These are phyloP conservation scores for Teratosphaeria destructans DNA, from an alignment of 2,329 filamentous ascomycete genomes.

Conservation along the genomic window DNA sequence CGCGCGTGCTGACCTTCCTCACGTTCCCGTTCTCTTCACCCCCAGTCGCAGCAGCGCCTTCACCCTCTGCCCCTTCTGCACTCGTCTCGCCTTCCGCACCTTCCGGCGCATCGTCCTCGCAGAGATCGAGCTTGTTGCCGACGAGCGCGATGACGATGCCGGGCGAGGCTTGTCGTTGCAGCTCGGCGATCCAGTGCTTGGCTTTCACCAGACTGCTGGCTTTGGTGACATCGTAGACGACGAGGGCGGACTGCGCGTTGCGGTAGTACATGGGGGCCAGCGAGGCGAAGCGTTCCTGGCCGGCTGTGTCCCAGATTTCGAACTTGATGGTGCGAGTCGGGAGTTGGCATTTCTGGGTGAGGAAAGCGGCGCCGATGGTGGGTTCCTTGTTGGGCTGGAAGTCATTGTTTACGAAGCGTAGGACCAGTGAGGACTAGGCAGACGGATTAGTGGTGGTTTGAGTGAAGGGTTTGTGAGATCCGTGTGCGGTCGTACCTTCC, in stretches of 20 bases:
- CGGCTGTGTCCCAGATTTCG: slow-evolving; percentile 92
- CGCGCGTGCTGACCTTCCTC: slow-evolving; percentile 79
- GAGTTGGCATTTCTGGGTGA: slow-evolving; percentile 97
- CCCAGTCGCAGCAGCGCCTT: slow-evolving; percentile 27
- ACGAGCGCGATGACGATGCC: slow-evolving; percentile 96
- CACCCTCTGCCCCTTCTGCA: slow-evolving; percentile 33
- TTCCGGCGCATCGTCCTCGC: slow-evolving; percentile 43
- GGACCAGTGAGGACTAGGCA: slow-evolving; percentile 78
- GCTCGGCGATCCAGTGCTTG: slow-evolving; percentile 96
- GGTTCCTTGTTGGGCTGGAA: slow-evolving; percentile 99
- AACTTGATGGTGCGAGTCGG: slow-evolving; percentile 67
- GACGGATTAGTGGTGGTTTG: slow-evolving; percentile 9
- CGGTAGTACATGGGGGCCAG: slow-evolving; percentile 99
- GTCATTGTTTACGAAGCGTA: slow-evolving; percentile 98
- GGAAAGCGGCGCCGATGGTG: slow-evolving; percentile 95
- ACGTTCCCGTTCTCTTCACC: slow-evolving; percentile 57
- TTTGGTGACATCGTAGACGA: slow-evolving; percentile 98
- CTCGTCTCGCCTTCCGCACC: slow-evolving; percentile 34
- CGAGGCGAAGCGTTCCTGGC: slow-evolving; percentile 93
- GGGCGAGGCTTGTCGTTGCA: slow-evolving; percentile 89
- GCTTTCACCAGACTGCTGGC: slow-evolving; percentile 91
- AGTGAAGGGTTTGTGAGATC: neutral
- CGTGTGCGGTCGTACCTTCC: slow-evolving; percentile 61
- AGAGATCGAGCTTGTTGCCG: slow-evolving; percentile 89
- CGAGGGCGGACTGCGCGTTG: slow-evolving; percentile 92